Conservation (phyloP, 2,329 filamentous ascomycete genomes). For the Colletotrichum limetticola region DNA sequence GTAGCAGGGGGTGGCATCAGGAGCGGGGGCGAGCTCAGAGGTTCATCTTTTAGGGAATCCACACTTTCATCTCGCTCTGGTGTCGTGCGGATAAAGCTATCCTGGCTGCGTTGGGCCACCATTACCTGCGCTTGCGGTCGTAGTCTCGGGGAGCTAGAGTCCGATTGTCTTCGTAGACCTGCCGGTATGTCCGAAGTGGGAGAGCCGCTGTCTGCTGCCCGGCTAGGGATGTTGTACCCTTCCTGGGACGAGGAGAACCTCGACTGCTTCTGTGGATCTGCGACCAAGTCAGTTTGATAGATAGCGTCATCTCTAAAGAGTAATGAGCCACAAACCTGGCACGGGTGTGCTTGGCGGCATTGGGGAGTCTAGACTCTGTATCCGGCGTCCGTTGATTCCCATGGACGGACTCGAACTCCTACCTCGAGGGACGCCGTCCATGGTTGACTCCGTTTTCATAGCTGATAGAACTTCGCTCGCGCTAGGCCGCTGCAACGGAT, state of each 20-base stretch:
- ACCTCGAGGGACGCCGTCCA: constrained; percentile 53
- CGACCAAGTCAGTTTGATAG: constrained; percentile 30
- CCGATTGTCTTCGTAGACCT: constrained; percentile 45
- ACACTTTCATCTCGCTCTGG: constrained; percentile 37
- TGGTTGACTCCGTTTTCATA: constrained; percentile 74
- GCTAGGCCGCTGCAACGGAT: constrained; percentile 81
- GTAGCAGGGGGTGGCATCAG: constrained; percentile 61
- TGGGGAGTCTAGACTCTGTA: constrained; percentile 68
- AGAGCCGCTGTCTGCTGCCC: constrained; percentile 39
- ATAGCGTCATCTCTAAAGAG: constrained; percentile 7
- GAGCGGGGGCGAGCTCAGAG: constrained; percentile 50
- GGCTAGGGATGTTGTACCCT: constrained; percentile 40
- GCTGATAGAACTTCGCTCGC: constrained; percentile 86
- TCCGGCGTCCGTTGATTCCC: constrained; percentile 55
- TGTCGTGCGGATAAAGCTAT: constrained; percentile 45
- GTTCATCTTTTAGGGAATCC: constrained; percentile 35
- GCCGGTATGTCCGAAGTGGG: constrained; percentile 42
- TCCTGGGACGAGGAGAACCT: constrained; percentile 42
- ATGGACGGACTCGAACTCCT: constrained; percentile 48
- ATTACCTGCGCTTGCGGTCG: constrained; percentile 44
- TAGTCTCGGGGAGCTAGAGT: constrained; percentile 41
- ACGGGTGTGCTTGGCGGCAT: constrained; percentile 60
- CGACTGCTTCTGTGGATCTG: constrained; percentile 48
- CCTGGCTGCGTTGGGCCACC: constrained; percentile 54
- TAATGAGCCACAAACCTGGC: constrained; percentile 47